Evolutionary conservation across 495 filamentous ascomycete genomes (phyloP), one percentile per base, ranked within the genome.

Genomic region (Baudoinia panamericana): DNA sequence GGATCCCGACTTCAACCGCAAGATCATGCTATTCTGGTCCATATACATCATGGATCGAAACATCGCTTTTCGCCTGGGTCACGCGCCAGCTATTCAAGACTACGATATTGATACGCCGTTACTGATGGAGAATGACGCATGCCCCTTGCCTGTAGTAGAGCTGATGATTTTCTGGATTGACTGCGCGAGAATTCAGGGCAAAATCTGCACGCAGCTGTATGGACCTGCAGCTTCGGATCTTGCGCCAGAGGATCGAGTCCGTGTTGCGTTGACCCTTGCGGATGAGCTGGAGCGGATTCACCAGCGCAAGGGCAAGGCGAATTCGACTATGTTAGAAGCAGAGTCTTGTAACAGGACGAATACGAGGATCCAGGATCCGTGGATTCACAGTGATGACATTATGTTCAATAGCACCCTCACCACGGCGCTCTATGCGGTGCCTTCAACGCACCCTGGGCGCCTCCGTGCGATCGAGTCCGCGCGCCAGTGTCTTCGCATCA

Each of bases 31-130:
- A 8, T 83, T 83, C 51, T 83, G 77, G 77, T 65, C 71, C 13
- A 56, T 68, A 3, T 80, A 81, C 46, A 66, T 69, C 20, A 54
- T 76, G 6, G 67, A 80, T 44, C 76, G 71, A 44, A 65, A 64
- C 10, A 57, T 83, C 17, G 71, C 77, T 0, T 58, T 83, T n/a
- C 70, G 77, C 5, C 58, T 79, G 10, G 77, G 78, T 1, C 71
- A 75, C 4, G 69, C 75, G 0, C 69, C 73, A 0, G 58, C 64
- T 4, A 66, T 80, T 21, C 73, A 75, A 20, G 74, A 80, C 52
- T 76, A 68, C 54, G 78, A 82, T 42, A 75, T 81, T 48, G 24
- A 33, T 31, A 19, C 39, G 8, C 40, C 36, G 22, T 10, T 15
- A 18, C 31, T 34, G 9, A 5, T 19, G n/a, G n/a, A n/a, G n/a